Evolutionary conservation across 495 filamentous ascomycete species (phyloP), one percentile per base, ranked within the genome.

Genomic region (Monascus purpureus): DNA sequence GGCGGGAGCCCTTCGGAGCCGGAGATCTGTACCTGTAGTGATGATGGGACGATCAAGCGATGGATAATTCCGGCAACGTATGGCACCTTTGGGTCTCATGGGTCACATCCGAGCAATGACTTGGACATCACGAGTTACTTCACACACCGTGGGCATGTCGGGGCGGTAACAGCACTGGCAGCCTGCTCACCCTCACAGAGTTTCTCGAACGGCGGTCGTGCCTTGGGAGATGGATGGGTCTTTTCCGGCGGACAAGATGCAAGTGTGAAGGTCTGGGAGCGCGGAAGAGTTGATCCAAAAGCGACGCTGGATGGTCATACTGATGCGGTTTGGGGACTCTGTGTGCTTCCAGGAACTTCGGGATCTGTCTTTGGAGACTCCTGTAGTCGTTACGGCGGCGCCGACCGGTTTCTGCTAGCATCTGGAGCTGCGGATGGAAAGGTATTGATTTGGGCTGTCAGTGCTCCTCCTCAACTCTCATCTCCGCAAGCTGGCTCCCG

Each of bases 241-340:
- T 96, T 97, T 54, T 95, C 87, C 12, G 90, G 92, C 25, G 90
- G 90, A 2, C 84, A 93, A 47, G 90, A 97, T 52, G 74, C 86
- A 2, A 92, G 86, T 7, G 73, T 97, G 13, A 72, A 85, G 16
- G 84, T 96, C 2, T 97, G 90, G 90, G 87, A 96, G 59, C 66
- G 83, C 11, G 88, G 88, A 8, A 63, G 86, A 23, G 83, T 97
- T 24, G 92, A 94, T 50, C 85, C 88, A 4, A 95, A 96, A 52
- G 88, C 85, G 3, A 97, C 88, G 1, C 61, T 97, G 14, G 82
- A 93, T 38, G 87, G 85, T 4, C 90, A 97, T 46, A 93, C 79
- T 1, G 90, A 96, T 56, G 83, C 85, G 4, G 83, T 97, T 2
- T 97, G 90, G 90, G 77, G 82, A 6, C 75, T 97, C 14, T 95